These are phyloP conservation scores for Naganishia vaughanmartiniae DNA, from an alignment of 768 basidiomycete genomes.

Conservation along the genomic window DNA sequence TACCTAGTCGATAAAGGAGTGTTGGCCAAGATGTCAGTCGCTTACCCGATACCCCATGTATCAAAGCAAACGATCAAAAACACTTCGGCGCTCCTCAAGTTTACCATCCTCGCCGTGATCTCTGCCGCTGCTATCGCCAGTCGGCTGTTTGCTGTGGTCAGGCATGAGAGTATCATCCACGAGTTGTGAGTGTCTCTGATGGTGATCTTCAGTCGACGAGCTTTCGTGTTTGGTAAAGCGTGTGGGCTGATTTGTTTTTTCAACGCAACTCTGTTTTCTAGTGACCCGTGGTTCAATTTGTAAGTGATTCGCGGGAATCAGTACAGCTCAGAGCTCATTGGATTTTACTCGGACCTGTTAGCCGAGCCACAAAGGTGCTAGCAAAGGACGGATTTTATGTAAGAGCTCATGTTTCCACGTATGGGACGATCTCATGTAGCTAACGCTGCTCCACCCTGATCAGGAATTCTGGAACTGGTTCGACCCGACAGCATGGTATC, in stretches of 20 bases:
- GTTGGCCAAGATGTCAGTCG: conserved; percentile 11
- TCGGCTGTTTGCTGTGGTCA: conserved; percentile 92
- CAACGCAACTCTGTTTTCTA: conserved; percentile 46
- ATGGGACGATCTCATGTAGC: not conserved
- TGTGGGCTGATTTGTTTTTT: conserved; percentile 25
- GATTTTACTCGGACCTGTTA: conserved; percentile 48
- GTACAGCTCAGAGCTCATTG: conserved; percentile 7
- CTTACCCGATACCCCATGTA: conserved; percentile 50
- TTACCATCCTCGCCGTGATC: conserved; percentile 83
- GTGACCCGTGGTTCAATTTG: conserved; percentile 99
- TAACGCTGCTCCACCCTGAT: not conserved
- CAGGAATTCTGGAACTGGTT: conserved; percentile 99
- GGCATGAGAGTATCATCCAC: conserved; percentile 99
- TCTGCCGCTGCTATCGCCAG: conserved; percentile 93
- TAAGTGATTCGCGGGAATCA: conserved; percentile 56
- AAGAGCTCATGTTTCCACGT: conserved; percentile 47
- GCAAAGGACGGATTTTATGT: conserved; percentile 95
- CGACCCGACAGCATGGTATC: conserved; percentile 99
- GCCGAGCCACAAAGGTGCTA: conserved; percentile 87
- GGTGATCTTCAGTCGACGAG: not conserved
- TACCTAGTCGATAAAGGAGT: not conserved
- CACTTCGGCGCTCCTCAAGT: conserved; percentile 83
- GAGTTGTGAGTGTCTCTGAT: conserved; percentile 74
- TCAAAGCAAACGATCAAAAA: conserved; percentile 66
- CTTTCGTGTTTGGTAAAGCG: not conserved